These are phyloP conservation scores for Lanmaoa rubissima DNA, from an alignment of 768 basidiomycete species.

Conservation along the genomic window DNA sequence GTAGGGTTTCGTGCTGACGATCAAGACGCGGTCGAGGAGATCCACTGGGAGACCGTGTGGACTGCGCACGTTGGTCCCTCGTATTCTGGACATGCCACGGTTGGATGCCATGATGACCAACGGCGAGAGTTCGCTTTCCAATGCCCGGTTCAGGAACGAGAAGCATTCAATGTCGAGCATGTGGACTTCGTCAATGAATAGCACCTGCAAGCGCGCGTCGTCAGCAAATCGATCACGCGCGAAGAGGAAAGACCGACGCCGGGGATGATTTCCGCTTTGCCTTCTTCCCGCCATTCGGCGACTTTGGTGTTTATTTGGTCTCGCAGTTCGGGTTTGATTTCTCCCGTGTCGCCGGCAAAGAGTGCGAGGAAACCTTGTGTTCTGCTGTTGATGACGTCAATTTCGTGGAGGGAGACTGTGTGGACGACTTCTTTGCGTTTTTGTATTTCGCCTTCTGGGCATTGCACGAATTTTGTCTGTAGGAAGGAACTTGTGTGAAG, in stretches of 20 bases:
- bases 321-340: constrained; percentile 95
- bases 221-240: neutral
- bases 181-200: constrained; percentile 99
- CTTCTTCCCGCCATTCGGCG: constrained; percentile 96
- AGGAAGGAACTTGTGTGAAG: constrained; percentile 1
- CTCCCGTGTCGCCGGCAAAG: constrained; percentile 94
- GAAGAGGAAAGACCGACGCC: constrained; percentile 58
- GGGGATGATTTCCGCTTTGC: constrained; percentile 96
- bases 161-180: constrained; percentile 99
- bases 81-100: constrained; percentile 89
- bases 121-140: constrained; percentile 91
- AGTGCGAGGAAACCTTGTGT: constrained; percentile 98
- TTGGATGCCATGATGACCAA: constrained; percentile 99
- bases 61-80: constrained; percentile 91
- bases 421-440: constrained; percentile 97
- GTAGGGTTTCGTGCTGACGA: constrained; percentile 92
- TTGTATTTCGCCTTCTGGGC: constrained; percentile 97
- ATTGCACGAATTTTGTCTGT: constrained; percentile 97
- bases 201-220: constrained; percentile 51
- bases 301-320: constrained; percentile 98
- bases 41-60: constrained; percentile 96
- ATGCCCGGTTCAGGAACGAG: constrained; percentile 94
- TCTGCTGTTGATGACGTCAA: constrained; percentile 98
- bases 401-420: constrained; percentile 96
- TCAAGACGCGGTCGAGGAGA: constrained; percentile 91